These are phyloP conservation scores for Botrytis elliptica DNA, from an alignment of 2,329 filamentous ascomycete species.

Conservation along the genomic window DNA sequence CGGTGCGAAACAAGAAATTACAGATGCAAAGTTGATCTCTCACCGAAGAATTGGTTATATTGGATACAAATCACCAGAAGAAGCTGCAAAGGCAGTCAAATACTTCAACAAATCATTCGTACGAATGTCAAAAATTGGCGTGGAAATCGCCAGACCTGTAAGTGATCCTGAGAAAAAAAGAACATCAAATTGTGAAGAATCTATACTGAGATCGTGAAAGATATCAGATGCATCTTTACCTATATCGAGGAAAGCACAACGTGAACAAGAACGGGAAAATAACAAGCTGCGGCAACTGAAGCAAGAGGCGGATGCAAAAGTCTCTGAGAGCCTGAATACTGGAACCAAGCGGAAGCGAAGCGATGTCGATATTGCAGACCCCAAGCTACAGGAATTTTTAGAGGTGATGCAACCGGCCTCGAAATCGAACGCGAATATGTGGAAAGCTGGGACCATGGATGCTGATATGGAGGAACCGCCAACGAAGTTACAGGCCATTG, in stretches of 20 bases:
- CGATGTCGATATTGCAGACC: slow-evolving; percentile 60
- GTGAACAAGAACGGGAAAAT: slow-evolving; percentile 39
- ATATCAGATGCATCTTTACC: slow-evolving; percentile 42
- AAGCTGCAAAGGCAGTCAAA: slow-evolving; percentile 79
- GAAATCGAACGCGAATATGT: slow-evolving; percentile 61
- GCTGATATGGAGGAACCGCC: slow-evolving; percentile 42
- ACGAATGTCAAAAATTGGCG: slow-evolving; percentile 89
- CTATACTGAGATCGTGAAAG: slow-evolving; percentile 24
- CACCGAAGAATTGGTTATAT: slow-evolving; percentile 93
- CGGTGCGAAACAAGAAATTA: slow-evolving; percentile 70
- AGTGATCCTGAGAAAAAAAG: slow-evolving; percentile 35
- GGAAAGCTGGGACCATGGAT: slow-evolving; percentile 54
- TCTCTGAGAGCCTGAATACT: slow-evolving; percentile 42
- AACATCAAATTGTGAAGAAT: neutral
- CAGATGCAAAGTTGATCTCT: slow-evolving; percentile 88
- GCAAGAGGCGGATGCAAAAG: slow-evolving; percentile 27
- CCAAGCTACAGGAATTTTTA: slow-evolving; percentile 83
- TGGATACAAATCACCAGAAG: slow-evolving; percentile 80
- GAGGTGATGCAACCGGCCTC: slow-evolving; percentile 73
- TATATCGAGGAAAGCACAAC: slow-evolving; percentile 42
- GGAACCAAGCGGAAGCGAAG: slow-evolving; percentile 65
- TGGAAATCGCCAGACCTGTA: slow-evolving; percentile 84
- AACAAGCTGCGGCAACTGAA: slow-evolving; percentile 29
- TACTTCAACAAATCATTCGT: slow-evolving; percentile 97
- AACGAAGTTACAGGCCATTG: slow-evolving; percentile 43